These are phyloP conservation scores for Emericellopsis terricola DNA, from an alignment of 495 filamentous ascomycete species.

Conservation along the genomic window DNA sequence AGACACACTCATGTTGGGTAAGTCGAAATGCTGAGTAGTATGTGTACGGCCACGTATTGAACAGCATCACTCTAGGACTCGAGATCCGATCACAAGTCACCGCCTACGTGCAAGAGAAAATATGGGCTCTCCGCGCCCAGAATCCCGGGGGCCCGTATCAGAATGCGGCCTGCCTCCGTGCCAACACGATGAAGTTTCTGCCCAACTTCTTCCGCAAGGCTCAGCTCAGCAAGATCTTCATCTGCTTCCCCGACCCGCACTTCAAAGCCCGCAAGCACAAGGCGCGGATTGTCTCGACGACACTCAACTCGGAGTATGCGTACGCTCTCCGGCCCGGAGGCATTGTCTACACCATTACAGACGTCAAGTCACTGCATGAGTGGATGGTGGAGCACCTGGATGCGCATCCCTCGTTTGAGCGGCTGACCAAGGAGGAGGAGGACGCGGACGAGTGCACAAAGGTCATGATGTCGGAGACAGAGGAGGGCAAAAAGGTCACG, in stretches of 20 bases:
- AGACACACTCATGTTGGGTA: conserved; percentile 64
- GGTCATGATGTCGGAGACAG: conserved; percentile 74
- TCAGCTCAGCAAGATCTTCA: conserved; percentile 77
- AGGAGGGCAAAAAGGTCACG: conserved; percentile 94
- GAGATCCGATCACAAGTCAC: conserved; percentile 84
- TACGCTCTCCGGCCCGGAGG: conserved; percentile 72
- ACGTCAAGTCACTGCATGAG: conserved; percentile 80
- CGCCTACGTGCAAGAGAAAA: conserved; percentile 72
- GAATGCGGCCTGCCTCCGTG: conserved; percentile 71
- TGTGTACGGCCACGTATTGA: too few relatives aligned
- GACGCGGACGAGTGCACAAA: conserved; percentile 56
- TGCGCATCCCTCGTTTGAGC: conserved; percentile 46
- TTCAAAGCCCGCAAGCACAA: conserved; percentile 98
- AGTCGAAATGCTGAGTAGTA: conserved; percentile 5
- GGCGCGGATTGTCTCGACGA: conserved; percentile 77
- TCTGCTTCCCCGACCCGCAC: conserved; percentile 96
- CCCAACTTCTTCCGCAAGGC: conserved; percentile 76
- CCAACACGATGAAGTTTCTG: conserved; percentile 96
- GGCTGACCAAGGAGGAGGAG: conserved; percentile 45
- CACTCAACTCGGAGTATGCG: conserved; percentile 82
- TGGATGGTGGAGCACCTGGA: conserved; percentile 87
- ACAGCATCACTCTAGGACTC: conserved; percentile 30
- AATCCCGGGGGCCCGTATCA: conserved; percentile 45
- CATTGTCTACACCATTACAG: conserved; percentile 85
- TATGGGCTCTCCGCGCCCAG: conserved; percentile 60